Evolutionary conservation across 495 filamentous ascomycete genomes (phyloP).

Genomic region (Penicillium tannophilum): DNA sequence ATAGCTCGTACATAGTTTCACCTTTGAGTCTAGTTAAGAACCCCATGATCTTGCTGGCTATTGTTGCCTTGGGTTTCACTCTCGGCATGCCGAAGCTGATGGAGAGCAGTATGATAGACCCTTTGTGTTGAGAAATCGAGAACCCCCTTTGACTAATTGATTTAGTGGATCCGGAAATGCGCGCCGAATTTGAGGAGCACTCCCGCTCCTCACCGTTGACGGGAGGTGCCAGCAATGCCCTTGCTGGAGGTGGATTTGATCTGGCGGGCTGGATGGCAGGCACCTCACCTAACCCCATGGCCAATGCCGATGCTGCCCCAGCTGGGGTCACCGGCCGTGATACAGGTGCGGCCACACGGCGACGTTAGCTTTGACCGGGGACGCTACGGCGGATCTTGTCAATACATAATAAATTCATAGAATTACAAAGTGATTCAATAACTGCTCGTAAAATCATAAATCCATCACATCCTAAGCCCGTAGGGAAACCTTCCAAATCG

Average conservation of each 20-base stretch:
- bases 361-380: conserved; percentile 18
- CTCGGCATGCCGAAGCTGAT: conserved; percentile 91
- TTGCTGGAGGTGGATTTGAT: conserved; percentile 64
- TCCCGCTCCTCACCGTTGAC: conserved; percentile 73
- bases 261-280: conserved; percentile 81
- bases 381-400: background rate
- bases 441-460: background rate
- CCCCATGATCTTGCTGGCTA: conserved; percentile 90
- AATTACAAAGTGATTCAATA: background rate
- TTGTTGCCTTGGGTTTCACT: conserved; percentile 78
- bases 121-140: background rate
- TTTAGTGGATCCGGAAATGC: conserved; percentile 91
- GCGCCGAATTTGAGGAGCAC: conserved; percentile 87
- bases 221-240: conserved; percentile 41
- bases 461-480: background rate
- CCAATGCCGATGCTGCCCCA: conserved; percentile 26
- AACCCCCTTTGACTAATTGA: background rate
- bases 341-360: conserved; percentile 33
- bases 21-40: conserved; percentile 78
- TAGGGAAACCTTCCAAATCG: background rate
- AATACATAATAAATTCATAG: background rate
- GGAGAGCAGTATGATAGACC: conserved; percentile 79
- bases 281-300: conserved; percentile 31
- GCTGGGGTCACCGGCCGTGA: conserved; percentile 42
- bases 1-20: conserved; percentile 38